Evolutionary conservation across 2,329 filamentous ascomycete species (phyloP), one percentile per base, ranked within the genome.

Genomic region (Trichoderma endophyticum): DNA sequence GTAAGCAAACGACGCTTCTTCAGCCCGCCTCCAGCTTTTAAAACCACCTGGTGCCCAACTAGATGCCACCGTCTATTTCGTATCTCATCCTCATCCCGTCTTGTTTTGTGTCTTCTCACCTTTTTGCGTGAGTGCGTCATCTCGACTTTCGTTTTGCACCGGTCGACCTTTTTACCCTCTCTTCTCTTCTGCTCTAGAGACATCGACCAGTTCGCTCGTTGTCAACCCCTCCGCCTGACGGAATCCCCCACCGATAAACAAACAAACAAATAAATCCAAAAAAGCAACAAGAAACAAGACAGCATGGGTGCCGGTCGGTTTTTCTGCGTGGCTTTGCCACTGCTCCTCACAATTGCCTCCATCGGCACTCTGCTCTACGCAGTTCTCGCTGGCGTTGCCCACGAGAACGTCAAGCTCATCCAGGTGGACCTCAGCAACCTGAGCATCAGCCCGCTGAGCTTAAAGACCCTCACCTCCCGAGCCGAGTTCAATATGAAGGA

Each of bases 281-380:
- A 48, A n/a, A 39, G 3, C 11, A 59, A 56, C 26, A 11, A n/a
- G 15, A 60, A 51, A 34, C 15, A 43, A 30, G 26, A 60, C 80
- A 80, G 75, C 74, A 87, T 87, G 86, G 82, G 91, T 83, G 86
- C 88, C 79, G 95, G 93, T 76, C 90, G 95, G 79, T 89, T 95
- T 78, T 85, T 93, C 81, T 98, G 94, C 84, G 96, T 98, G 83
- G 89, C 93, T 83, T 85, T 94, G 85, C 95, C 95, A 73, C 94
- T 97, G 83, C 85, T 89, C 75, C 88, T 97, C 78, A 95, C 93
- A 24, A 83, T 96, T 77, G 92, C 88, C 74, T 91, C 92, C 72
- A 86, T 98, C 77, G 84, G 96, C 77, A 92, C 92, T 76, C 82
- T 91, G 75, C 82, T 90, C 73, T 83, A 90, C 61, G 88, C 85